Percentiles rank a stretch among this genome's conserved stretches.
These are phyloP conservation scores for Saccharum hybrid DNA, from an alignment of 202 grass and related monocot species.

Conservation along the genomic window DNA sequence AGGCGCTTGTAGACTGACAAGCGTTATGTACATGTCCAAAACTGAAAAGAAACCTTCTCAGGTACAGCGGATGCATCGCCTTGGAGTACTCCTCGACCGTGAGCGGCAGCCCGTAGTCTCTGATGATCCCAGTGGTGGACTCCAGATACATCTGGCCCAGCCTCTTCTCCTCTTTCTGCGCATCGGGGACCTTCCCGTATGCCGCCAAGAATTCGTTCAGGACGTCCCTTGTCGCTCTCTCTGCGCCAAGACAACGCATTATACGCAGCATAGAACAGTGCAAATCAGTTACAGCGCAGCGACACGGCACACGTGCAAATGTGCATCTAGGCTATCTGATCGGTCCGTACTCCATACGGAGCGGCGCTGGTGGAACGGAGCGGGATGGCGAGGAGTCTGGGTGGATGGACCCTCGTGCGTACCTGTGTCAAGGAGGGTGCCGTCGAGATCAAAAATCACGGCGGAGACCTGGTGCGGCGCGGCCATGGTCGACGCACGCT, in stretches of 20 bases:
- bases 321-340: neutral
- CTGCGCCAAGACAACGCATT: constrained; percentile 40
- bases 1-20: neutral
- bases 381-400: neutral
- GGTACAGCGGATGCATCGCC: constrained; percentile 75
- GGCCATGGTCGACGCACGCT: constrained; percentile 48
- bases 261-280: neutral
- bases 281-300: neutral
- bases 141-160: constrained; percentile 77
- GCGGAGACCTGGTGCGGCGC: constrained; percentile 39
- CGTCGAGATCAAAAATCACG: constrained; percentile 81
- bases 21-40: neutral
- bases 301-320: constrained; percentile 3
- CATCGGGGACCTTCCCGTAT: constrained; percentile 71
- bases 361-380: too few species aligned
- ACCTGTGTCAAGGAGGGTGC: constrained; percentile 76
- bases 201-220: constrained; percentile 65
- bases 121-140: constrained; percentile 67
- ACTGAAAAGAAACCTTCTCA: constrained; percentile 57
- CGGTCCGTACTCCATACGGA: neutral
- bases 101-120: constrained; percentile 71
- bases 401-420: neutral
- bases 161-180: constrained; percentile 63
- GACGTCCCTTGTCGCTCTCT: constrained; percentile 68
- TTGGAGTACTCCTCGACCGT: constrained; percentile 66